These are phyloP conservation scores for Ceratopteris richardii DNA, from an alignment of 75 land plant species.

Conservation along the genomic window DNA sequence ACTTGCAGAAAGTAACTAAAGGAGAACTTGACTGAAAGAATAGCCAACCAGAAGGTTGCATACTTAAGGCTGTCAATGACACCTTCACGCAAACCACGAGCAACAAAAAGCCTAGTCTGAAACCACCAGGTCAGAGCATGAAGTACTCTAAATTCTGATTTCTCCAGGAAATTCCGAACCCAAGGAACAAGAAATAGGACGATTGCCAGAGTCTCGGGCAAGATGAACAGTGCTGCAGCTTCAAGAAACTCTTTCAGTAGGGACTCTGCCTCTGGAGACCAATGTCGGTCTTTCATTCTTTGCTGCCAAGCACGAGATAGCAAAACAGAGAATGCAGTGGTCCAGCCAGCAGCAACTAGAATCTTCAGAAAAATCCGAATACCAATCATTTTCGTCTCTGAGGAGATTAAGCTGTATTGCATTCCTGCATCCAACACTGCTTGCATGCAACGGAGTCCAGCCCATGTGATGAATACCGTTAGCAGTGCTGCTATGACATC, in stretches of 20 bases:
- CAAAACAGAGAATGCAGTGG: constrained; percentile 17
- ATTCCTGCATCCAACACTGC: constrained; percentile 23
- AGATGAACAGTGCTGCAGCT: constrained; percentile 15
- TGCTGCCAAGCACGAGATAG: constrained; percentile 23
- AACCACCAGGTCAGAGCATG: constrained; percentile 44
- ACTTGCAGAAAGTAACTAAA: constrained; percentile 40
- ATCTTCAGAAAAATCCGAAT: constrained; percentile 21
- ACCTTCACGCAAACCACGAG: constrained; percentile 41
- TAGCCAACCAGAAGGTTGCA: constrained; percentile 27
- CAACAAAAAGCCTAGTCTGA: constrained; percentile 31
- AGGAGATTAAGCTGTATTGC: constrained; percentile 19
- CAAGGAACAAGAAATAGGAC: constrained; percentile 31
- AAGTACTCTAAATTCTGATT: constrained; percentile 33
- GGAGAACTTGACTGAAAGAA: constrained; percentile 36
- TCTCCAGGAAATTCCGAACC: constrained; percentile 33
- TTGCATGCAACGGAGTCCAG: constrained; percentile 24
- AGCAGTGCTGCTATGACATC: constrained; percentile 23
- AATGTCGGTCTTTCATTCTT: constrained; percentile 23
- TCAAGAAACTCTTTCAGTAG: constrained; percentile 15
- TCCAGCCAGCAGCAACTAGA: constrained; percentile 13
- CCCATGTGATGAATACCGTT: constrained; percentile 30
- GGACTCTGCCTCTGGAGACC: constrained; percentile 24
- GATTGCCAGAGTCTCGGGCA: constrained; percentile 31
- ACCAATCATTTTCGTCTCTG: constrained; percentile 12
- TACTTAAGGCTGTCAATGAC: constrained; percentile 33